These are phyloP conservation scores for Waltiozyma sp. DNA, from an alignment of 1,139 yeast genomes.

Conservation along the genomic window DNA sequence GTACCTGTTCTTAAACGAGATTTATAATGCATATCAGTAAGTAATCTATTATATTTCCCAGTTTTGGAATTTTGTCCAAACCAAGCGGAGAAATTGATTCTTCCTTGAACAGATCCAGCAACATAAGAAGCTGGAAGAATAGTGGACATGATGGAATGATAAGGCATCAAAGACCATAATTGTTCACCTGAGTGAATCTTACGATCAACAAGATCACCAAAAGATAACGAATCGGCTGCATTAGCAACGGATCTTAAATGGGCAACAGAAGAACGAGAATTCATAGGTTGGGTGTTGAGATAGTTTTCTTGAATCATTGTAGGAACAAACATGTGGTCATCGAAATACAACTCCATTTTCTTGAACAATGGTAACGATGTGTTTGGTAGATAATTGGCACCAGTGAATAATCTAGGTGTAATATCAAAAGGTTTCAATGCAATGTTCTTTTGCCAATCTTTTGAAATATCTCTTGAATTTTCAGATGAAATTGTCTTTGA, in stretches of 20 bases:
- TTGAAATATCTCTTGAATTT: constrained; percentile 41
- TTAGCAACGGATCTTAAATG: constrained; percentile 56
- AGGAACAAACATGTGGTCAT: constrained; percentile 91
- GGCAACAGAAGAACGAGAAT: constrained; percentile 27
- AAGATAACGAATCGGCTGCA: constrained; percentile 81
- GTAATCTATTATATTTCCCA: constrained; percentile 63
- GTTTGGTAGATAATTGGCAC: constrained; percentile 45
- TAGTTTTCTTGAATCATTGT: constrained; percentile 96
- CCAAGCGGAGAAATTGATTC: constrained; percentile 78
- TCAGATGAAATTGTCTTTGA: constrained; percentile 49
- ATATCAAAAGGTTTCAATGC: constrained; percentile 93
- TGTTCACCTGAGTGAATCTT: constrained; percentile 86
- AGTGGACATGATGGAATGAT: constrained; percentile 82
- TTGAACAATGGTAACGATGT: constrained; percentile 57
- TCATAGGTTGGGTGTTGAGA: constrained; percentile 47
- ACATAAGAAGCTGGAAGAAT: constrained; percentile 70
- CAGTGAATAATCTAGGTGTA: constrained; percentile 56
- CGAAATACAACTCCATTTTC: constrained; percentile 81
- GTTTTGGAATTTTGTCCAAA: constrained; percentile 85
- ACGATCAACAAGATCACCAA: constrained; percentile 70
- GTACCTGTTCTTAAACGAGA: constrained; percentile 73
- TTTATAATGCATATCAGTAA: constrained; percentile 86
- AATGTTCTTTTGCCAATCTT: constrained; percentile 80
- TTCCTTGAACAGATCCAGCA: constrained; percentile 59
- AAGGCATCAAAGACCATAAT: constrained; percentile 91